These are phyloP conservation scores for Penicillium pulvis DNA, from an alignment of 495 filamentous ascomycete genomes.

Conservation along the genomic window DNA sequence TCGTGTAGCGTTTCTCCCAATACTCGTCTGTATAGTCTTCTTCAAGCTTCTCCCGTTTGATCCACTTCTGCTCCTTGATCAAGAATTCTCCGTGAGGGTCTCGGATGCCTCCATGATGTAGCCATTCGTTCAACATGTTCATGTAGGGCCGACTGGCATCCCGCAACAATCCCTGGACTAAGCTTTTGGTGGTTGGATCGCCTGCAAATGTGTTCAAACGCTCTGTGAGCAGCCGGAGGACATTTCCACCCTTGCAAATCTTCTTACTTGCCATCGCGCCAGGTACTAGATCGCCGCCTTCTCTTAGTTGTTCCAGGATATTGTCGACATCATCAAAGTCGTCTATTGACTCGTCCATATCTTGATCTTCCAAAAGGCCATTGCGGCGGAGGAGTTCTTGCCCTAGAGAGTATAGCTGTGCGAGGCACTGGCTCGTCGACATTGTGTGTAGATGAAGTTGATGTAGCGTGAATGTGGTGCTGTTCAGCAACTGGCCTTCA, in stretches of 20 bases:
- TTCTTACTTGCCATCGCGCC: constrained; percentile 84
- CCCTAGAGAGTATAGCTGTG: constrained; percentile 81
- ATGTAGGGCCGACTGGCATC: constrained; percentile 95
- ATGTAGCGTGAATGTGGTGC: constrained; percentile 84
- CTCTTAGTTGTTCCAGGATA: constrained; percentile 77
- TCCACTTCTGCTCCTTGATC: constrained; percentile 94
- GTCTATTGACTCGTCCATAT: constrained; percentile 79
- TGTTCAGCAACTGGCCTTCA: constrained; percentile 87
- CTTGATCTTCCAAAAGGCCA: constrained; percentile 75
- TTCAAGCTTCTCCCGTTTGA: constrained; percentile 84
- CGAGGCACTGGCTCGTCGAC: constrained; percentile 84
- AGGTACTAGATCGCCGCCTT: constrained; percentile 74
- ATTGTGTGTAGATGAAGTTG: constrained; percentile 89
- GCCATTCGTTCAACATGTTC: constrained; percentile 97
- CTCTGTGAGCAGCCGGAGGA: constrained; percentile 81
- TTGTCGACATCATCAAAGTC: constrained; percentile 85
- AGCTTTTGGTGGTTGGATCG: constrained; percentile 79
- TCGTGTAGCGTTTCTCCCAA: constrained; percentile 97
- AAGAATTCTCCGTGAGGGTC: constrained; percentile 95
- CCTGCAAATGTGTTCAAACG: constrained; percentile 86
- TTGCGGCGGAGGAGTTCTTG: constrained; percentile 87
- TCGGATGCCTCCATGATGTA: constrained; percentile 92
- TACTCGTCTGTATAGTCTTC: constrained; percentile 99
- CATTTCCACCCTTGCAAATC: constrained; percentile 91
- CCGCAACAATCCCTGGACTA: constrained; percentile 77